Base-by-base conservation (phyloP, 1,284 basidiomycete species). In the Coriolopsis trogii region DNA sequence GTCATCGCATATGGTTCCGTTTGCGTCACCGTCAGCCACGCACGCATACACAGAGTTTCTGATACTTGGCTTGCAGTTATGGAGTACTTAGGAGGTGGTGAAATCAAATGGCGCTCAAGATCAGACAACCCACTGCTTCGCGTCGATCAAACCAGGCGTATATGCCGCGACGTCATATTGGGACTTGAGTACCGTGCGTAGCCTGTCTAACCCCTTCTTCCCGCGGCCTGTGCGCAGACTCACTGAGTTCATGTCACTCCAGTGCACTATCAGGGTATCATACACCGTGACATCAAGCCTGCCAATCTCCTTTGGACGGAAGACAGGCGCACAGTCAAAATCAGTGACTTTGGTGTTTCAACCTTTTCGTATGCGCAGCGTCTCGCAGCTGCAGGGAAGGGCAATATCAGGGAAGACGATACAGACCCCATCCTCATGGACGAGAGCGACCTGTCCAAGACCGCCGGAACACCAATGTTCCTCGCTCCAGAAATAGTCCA, bases 211-310 rank as follows among this genome's bases (percentile, higher is more conserved):
- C n/a, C 34, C 15, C 41, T 28, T 37, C 49, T 16, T 36, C 26
- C 23, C 26, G 39, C 41, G 30, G 15, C 20, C 13, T 21, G 10
- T n/a, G 24, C 26, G 21, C 48, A 25, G 31, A 54, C 41, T 42
- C n/a, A n/a, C n/a, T n/a, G n/a, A n/a, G 16, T 46, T 53, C 51
- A 56, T 43, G 44, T 10, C 6, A 41, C 48, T 54, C 4, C 63
- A 95, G 93, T 99, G 6, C 96, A 99, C 69, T 85, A 91, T 64
- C 93, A 98, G 67, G 96, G 96, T 30, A 98, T 99, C 70, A 98
- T 99, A 46, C 97, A 99, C 72, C 92, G 97, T 51, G 97, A 99
- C 72, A 98, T 99, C 77, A 99, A 99, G 71, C 97, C 97, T 10
- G 94, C 93, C 52, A 99, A 99, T 69, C 84, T 99, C 29, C 81